These are phyloP conservation scores for Massariosphaeria phaeospora DNA, from an alignment of 495 filamentous ascomycete species.

Conservation along the genomic window DNA sequence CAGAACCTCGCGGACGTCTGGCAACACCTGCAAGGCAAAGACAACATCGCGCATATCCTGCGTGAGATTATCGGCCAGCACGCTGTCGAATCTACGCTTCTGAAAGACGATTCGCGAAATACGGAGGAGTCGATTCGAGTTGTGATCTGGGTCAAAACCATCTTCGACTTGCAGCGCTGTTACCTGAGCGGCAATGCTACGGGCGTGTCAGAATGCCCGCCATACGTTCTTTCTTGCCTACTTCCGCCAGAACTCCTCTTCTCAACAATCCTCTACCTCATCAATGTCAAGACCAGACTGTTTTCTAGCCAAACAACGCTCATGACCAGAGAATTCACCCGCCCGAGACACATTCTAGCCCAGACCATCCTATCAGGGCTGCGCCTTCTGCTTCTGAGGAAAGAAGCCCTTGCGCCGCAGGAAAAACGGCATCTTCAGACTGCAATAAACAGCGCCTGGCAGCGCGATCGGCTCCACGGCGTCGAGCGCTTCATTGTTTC, in stretches of 20 bases:
- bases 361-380: conserved; percentile 28
- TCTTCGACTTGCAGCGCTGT: conserved; percentile 27
- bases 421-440: conserved; percentile 23
- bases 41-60: conserved; percentile 26
- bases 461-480: conserved; percentile 20
- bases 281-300: conserved; percentile 23
- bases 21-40: conserved; percentile 23
- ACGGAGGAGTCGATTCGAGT: conserved; percentile 13
- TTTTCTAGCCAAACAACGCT: conserved; percentile 28
- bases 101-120: conserved; percentile 9
- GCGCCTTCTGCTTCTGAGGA: conserved; percentile 22
- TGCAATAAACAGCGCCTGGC: conserved; percentile 29
- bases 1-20: conserved; percentile 20
- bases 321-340: conserved; percentile 24
- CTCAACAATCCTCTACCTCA: conserved; percentile 25
- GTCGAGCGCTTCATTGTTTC: conserved; percentile 28
- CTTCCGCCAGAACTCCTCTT: conserved; percentile 28
- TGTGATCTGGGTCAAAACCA: conserved; percentile 31
- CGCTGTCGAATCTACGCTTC: conserved; percentile 16
- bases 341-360: conserved; percentile 24
- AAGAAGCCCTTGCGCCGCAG: conserved; percentile 14
- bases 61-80: conserved; percentile 32
- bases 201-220: conserved; percentile 26
- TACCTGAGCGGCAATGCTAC: conserved; percentile 23
- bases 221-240: conserved; percentile 25